A percentile compares a stretch with the other conserved stretches of the same genome.
Evolutionary conservation across 371 early-diverging fungal species (phyloP).

Genomic region (Syncephalastrum sp.): DNA sequence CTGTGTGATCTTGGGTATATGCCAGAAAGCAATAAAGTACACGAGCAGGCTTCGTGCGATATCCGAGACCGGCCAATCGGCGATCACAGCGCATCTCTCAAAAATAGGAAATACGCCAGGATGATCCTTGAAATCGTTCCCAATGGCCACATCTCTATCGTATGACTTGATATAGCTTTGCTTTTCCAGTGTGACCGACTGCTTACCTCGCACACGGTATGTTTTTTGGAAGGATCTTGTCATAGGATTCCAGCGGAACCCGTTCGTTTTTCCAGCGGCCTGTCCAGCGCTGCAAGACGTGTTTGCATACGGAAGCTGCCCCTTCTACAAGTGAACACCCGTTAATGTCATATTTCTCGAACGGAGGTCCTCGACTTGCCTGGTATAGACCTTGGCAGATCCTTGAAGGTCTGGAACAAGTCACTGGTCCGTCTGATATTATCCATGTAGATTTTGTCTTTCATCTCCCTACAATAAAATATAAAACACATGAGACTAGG

Average conservation of each 20-base stretch:
- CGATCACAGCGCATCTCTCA: conserved; percentile 24
- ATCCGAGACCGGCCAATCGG: conserved; percentile 20
- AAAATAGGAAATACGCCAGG: conserved; percentile 38
- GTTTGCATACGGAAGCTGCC: no score
- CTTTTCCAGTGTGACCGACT: neutral
- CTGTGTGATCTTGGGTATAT: conserved; percentile 36
- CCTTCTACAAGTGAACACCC: no score
- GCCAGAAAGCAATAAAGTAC: conserved; percentile 50
- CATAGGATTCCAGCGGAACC: conserved; percentile 26
- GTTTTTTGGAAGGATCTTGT: conserved; percentile 37
- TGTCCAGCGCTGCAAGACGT: no score
- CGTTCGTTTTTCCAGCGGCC: no score
- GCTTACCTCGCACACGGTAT: conserved; percentile 32
- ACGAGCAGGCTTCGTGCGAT: conserved; percentile 38
- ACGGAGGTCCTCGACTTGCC: conserved; percentile 7
- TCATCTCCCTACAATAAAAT: conserved; percentile 17
- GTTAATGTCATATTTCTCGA: conserved; percentile 7
- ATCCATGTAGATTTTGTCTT: conserved; percentile 35
- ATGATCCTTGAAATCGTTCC: conserved; percentile 47
- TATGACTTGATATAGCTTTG: neutral
- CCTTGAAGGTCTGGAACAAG: conserved; percentile 24
- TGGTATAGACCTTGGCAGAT: conserved; percentile 5
- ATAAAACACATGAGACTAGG: neutral
- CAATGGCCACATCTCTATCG: conserved; percentile 38
- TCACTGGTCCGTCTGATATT: conserved; percentile 40